Conservation (phyloP, 768 basidiomycete species). For the Boletellus emodensis region DNA sequence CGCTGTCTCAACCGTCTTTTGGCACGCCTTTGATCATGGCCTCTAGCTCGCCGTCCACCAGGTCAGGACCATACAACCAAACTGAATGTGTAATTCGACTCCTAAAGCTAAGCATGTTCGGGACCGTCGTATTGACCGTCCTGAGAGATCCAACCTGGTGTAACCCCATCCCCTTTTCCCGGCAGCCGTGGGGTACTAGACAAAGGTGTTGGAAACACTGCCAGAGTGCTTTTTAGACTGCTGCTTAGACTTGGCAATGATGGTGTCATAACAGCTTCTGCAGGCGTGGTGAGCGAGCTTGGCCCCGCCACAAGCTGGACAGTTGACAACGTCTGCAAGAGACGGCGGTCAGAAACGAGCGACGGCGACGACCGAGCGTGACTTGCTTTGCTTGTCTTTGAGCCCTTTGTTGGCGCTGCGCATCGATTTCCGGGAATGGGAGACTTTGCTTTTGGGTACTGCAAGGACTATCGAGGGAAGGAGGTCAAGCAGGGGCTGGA, state of each 20-base stretch:
- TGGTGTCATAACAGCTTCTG: constrained; percentile 60
- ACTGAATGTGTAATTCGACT: neutral
- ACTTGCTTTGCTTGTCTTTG: constrained; percentile 85
- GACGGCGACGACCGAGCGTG: neutral
- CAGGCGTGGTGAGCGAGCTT: constrained; percentile 91
- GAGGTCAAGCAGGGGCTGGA: constrained; percentile 59
- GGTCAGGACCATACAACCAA: neutral
- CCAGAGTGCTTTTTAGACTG: constrained; percentile 10
- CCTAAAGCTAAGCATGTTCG: neutral
- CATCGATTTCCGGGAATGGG: constrained; percentile 95
- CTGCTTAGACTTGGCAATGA: constrained; percentile 23
- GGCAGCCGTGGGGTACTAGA: constrained; percentile 1
- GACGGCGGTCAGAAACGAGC: constrained; percentile 4
- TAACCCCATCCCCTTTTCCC: too few species aligned
- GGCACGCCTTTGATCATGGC: neutral
- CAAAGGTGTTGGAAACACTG: neutral
- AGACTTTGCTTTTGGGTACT: constrained; percentile 91
- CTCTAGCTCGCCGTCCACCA: neutral
- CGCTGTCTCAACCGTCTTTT: neutral
- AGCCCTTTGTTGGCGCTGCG: constrained; percentile 90
- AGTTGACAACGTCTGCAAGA: constrained; percentile 76
- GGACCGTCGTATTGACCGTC: neutral
- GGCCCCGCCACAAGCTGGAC: constrained; percentile 83
- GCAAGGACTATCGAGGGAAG: constrained; percentile 87
- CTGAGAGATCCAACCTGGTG: constrained; percentile 1